Conservation (phyloP, 495 filamentous ascomycete species). For the Haplographium delicatum region DNA sequence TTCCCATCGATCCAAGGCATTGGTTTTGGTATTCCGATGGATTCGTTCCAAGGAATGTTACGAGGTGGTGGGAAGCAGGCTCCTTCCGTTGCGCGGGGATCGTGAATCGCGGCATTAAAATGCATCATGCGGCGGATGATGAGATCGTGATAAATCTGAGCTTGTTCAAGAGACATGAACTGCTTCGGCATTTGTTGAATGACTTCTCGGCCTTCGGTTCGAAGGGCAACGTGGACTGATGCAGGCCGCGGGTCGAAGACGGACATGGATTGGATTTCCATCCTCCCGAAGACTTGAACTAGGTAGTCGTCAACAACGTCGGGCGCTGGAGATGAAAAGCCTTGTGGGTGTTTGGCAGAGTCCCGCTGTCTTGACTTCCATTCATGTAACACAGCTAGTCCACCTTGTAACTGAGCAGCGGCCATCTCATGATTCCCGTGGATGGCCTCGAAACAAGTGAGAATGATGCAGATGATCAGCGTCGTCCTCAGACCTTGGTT, state of each 20-base stretch:
- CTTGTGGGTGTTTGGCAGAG: slow-evolving; percentile 5
- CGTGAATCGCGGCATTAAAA: slow-evolving; percentile 9
- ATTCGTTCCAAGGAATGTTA: background rate
- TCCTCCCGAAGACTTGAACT: slow-evolving; percentile 14
- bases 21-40: background rate
- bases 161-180: slow-evolving; percentile 8
- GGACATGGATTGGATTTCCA: slow-evolving; percentile 19
- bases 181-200: slow-evolving; percentile 9
- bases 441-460: slow-evolving; percentile 15
- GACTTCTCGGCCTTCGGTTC: slow-evolving; percentile 6
- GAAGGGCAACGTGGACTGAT: slow-evolving; percentile 2
- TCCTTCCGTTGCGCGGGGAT: background rate
- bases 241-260: slow-evolving; percentile 8
- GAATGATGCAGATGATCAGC: slow-evolving; percentile 14
- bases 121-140: slow-evolving; percentile 17
- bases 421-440: slow-evolving; percentile 19
- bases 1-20: slow-evolving; percentile 15
- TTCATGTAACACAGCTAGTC: slow-evolving; percentile 19
- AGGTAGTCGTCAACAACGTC: slow-evolving; percentile 16
- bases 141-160: slow-evolving; percentile 14
- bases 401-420: slow-evolving; percentile 10
- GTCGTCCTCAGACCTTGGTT: slow-evolving; percentile 13
- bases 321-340: slow-evolving; percentile 11
- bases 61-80: background rate
- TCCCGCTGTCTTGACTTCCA: slow-evolving; percentile 12